Evolutionary conservation across 805 yeast species (phyloP).

Genomic region (Millerozyma miso): DNA sequence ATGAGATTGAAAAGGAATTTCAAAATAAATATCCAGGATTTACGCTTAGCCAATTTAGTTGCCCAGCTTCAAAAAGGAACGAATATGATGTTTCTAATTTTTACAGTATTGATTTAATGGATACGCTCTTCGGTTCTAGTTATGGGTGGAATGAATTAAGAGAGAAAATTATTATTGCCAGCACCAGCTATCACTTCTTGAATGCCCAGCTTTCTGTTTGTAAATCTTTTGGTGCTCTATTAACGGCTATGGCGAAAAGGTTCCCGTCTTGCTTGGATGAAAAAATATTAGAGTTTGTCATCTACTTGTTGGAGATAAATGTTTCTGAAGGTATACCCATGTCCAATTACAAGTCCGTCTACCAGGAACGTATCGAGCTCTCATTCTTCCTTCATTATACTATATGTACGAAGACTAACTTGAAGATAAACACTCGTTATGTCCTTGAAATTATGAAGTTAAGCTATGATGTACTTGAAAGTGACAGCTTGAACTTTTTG

Average conservation of each 20-base stretch:
- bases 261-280: conserved; percentile 29
- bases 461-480: conserved; percentile 42
- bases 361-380: conserved; percentile 62
- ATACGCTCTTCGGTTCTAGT: conserved; percentile 46
- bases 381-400: conserved; percentile 51
- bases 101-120: conserved; percentile 62
- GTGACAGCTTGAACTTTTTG: conserved; percentile 47
- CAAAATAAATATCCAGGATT: conserved; percentile 43
- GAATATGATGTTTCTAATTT: conserved; percentile 50
- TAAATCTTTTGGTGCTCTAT: conserved; percentile 72
- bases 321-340: conserved; percentile 48
- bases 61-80: conserved; percentile 41
- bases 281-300: conserved; percentile 29
- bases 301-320: conserved; percentile 49
- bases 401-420: conserved; percentile 24
- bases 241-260: conserved; percentile 60
- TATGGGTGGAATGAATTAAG: conserved; percentile 42
- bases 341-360: conserved; percentile 45
- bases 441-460: conserved; percentile 41
- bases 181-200: conserved; percentile 59
- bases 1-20: conserved; percentile 43
- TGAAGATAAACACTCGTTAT: conserved; percentile 26
- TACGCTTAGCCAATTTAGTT: conserved; percentile 49
- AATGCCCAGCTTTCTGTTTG: conserved; percentile 67
- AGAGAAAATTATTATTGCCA: conserved; percentile 50